phyloP scores from a whole-genome alignment of 768 basidiomycete species.

The Termitomyces sp. region DNA sequence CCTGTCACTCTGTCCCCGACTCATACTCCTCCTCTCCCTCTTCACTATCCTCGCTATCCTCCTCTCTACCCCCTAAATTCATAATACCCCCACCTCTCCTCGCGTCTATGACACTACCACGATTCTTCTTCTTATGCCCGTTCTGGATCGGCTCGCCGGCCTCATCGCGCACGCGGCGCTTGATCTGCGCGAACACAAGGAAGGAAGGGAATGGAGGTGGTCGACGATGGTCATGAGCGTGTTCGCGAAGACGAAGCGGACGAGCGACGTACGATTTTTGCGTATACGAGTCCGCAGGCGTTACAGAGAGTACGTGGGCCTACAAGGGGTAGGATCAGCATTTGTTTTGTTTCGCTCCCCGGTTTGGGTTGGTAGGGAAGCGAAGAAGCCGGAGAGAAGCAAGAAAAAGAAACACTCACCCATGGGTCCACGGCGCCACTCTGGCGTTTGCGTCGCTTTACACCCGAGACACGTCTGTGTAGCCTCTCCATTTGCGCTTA shows the following conservation, averaged over 20 bases:
- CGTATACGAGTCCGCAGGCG: conserved; percentile 83
- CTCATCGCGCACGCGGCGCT: conserved; percentile 13
- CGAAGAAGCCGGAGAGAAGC: too few species aligned
- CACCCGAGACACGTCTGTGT: conserved; percentile 77
- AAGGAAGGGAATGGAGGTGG: too few species aligned
- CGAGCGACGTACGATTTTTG: conserved; percentile 54
- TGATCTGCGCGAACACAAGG: conserved; percentile 6
- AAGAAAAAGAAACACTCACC: conserved; percentile 36
- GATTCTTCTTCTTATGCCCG: not conserved
- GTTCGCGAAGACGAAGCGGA: not conserved
- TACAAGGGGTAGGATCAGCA: conserved; percentile 14
- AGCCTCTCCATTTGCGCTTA: not conserved
- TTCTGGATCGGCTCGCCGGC: not conserved
- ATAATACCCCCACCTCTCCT: not conserved
- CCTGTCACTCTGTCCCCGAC: not conserved
- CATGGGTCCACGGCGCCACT: conserved; percentile 81
- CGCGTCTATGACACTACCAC: not conserved
- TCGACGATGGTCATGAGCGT: not conserved
- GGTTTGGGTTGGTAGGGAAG: too few species aligned
- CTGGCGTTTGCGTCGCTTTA: conserved; percentile 78
- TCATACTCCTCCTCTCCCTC: too few species aligned
- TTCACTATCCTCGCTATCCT: not conserved
- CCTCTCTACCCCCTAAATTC: not conserved
- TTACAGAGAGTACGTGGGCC: conserved; percentile 83
- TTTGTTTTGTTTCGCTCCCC: too few species aligned